A percentile compares a stretch with the other conserved stretches of the same genome.
Conservation (phyloP, 1,139 yeast species). For the Pichia sp. region DNA sequence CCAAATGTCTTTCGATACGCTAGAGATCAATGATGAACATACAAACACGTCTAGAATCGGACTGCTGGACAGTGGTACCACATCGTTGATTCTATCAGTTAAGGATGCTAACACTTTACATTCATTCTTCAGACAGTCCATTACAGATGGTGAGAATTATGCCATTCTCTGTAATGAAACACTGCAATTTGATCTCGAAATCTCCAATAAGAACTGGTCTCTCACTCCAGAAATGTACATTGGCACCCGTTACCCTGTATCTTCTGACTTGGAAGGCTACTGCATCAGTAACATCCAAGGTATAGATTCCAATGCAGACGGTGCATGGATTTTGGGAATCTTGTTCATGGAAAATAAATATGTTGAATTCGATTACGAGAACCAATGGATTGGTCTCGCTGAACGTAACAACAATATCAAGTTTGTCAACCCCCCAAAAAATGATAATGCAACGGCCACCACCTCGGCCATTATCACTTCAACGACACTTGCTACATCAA, state of each 20-base stretch:
- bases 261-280: constrained; percentile 35
- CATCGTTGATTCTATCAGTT: constrained; percentile 51
- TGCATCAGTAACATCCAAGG: constrained; percentile 69
- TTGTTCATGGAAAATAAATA: constrained; percentile 52
- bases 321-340: constrained; percentile 51
- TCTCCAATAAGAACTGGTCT: constrained; percentile 39
- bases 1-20: constrained; percentile 28
- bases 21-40: constrained; percentile 15
- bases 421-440: constrained; percentile 12
- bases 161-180: constrained; percentile 53
- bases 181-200: constrained; percentile 30
- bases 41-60: constrained; percentile 33
- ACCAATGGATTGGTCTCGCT: constrained; percentile 48
- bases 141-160: constrained; percentile 52
- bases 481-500: constrained; percentile 3
- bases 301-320: constrained; percentile 28
- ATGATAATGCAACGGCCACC: constrained; percentile 2
- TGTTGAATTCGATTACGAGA: constrained; percentile 51
- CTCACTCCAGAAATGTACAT: constrained; percentile 40
- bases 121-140: constrained; percentile 39
- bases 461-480: constrained; percentile 2
- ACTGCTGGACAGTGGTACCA: constrained; percentile 62
- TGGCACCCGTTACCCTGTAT: constrained; percentile 38
- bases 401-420: constrained; percentile 20
- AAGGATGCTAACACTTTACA: constrained; percentile 50